Evolutionary conservation across 176 grass and related monocot species (phyloP).

Genomic region (Triticum timopheevii): DNA sequence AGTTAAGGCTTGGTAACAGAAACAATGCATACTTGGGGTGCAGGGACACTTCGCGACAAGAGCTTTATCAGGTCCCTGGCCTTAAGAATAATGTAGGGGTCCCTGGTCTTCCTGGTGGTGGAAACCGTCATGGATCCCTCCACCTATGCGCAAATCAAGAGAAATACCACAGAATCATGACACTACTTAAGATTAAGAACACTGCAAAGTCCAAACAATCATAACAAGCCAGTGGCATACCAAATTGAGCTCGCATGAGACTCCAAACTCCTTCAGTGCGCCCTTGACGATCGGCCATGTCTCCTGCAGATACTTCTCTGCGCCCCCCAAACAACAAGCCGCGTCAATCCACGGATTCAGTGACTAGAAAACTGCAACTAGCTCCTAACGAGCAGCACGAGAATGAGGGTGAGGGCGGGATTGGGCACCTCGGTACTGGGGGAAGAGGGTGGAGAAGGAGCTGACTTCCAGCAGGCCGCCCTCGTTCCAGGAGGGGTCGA

Average conservation of each 20-base stretch:
- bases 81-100: slow-evolving; percentile 91
- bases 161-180: background rate
- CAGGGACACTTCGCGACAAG: slow-evolving; percentile 86
- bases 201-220: background rate
- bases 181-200: background rate
- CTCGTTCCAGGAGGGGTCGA: slow-evolving; percentile 89
- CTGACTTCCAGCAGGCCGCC: slow-evolving; percentile 90
- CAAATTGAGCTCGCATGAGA: slow-evolving; percentile 95
- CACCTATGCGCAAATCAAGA: slow-evolving; percentile 48
- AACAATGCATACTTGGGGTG: slow-evolving; percentile 64
- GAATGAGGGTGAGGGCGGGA: background rate
- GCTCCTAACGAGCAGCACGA: background rate
- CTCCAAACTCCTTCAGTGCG: slow-evolving; percentile 68
- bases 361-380: background rate
- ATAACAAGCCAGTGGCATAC: slow-evolving; percentile 17
- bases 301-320: slow-evolving; percentile 98
- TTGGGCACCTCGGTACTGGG: slow-evolving; percentile 69
- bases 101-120: slow-evolving; percentile 86
- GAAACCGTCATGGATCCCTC: slow-evolving; percentile 97
- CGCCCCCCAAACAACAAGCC: background rate
- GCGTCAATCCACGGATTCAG: background rate
- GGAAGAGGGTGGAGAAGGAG: slow-evolving; percentile 97
- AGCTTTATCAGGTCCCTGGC: slow-evolving; percentile 87
- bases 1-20: background rate
- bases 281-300: slow-evolving; percentile 82